Base-by-base conservation (phyloP, 1,284 basidiomycete species). In the Pyrrhoderma noxium region DNA sequence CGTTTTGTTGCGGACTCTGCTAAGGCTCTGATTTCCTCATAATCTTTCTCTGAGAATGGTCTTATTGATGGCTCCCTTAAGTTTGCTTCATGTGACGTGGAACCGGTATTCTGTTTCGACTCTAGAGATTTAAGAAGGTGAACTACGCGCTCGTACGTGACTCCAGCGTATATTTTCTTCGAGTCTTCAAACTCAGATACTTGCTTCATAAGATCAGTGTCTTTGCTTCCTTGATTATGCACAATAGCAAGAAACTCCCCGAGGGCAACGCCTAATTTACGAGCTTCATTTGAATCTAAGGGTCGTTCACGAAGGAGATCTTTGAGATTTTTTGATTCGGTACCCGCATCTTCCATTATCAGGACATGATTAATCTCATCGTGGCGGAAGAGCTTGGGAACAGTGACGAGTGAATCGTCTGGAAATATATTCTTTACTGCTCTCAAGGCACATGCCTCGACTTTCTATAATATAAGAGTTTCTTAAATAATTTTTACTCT, bases 321-420 rank as follows among this genome's bases (percentile, higher is more conserved):
- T 61, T 83, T 82, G 53, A 84, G 65, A 2, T 69, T 72, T 19
- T 60, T 55, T 14, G 65, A 57, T 5, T 60, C 57, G 25, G 59
- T 61, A 2, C 82, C 82, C 47, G 69, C 71, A 53, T 84, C 82
- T 36, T 80, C 75, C 72, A 83, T 81, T 60, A 84, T 71, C 31
- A 83, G 69, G 4, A 73, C 70, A 53, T 75, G 66, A 8, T 62
- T 67, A 16, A 64, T 62, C 18, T 70, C 62, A 58, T 84, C 82
- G 59, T 75, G 74, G 34, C 67, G 62, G 56, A 74, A 65, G 8
- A 84, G 65, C 8, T 54, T 58, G 0, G 82, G 80, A 1, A 76
- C 72, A 1, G 66, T 71, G 36, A 76, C 69, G 8, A 74, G 51
- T 1, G 68, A 60, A n/a, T 66, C 60, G 1, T 48, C 41, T 3